These are phyloP conservation scores for Rubia yunnanensis DNA, from an alignment of 257 asterid species.

Conservation along the genomic window DNA sequence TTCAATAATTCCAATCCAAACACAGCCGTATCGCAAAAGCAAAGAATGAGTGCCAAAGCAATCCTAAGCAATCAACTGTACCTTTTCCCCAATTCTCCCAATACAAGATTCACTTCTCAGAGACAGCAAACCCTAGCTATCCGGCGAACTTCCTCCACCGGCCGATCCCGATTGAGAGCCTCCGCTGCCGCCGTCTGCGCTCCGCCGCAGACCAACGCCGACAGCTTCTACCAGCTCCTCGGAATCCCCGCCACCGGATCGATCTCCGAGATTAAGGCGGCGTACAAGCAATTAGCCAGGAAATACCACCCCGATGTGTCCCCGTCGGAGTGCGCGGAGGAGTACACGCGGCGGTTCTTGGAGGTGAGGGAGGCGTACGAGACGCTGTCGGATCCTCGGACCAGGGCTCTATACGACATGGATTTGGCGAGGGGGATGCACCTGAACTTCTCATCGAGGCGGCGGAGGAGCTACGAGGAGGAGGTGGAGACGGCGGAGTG, in stretches of 20 bases:
- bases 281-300: conserved; percentile 47
- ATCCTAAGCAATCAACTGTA: not conserved
- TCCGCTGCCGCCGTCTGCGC: conserved; percentile 19
- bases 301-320: conserved; percentile 62
- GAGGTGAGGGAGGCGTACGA: conserved; percentile 48
- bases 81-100: conserved; percentile 1
- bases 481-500: conserved; percentile 26
- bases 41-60: conserved; percentile 6
- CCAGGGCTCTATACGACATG: conserved; percentile 37
- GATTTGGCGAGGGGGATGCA: conserved; percentile 26
- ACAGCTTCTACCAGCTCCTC: conserved; percentile 40
- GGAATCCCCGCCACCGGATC: conserved; percentile 38
- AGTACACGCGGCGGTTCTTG: conserved; percentile 40
- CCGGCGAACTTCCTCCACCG: conserved; percentile 1
- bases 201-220: conserved; percentile 13
- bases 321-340: conserved; percentile 51
- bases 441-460: conserved; percentile 13
- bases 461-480: conserved; percentile 13
- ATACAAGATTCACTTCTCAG: not conserved
- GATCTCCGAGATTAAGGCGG: conserved; percentile 40
- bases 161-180: conserved; percentile 13
- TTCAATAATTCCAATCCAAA: not conserved
- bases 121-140: not conserved
- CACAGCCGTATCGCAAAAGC: not conserved
- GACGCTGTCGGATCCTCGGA: conserved; percentile 44